Conservation (phyloP, 208 protist species). For the Herpetomonas muscarum region DNA sequence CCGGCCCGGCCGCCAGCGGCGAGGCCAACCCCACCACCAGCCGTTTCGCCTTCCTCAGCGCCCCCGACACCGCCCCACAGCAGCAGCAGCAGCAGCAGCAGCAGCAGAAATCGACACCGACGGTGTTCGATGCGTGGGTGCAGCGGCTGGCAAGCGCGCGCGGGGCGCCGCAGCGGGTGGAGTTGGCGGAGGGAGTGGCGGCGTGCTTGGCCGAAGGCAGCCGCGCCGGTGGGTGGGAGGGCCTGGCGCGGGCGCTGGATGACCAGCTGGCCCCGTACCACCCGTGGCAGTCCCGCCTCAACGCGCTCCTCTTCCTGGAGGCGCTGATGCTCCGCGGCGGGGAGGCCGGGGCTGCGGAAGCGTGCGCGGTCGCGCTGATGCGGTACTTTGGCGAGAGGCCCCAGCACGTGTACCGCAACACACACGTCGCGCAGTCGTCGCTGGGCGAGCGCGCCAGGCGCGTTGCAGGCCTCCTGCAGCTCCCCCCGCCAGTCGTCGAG, state of each 20-base stretch:
- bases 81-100: background rate
- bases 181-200: background rate
- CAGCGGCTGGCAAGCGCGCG: background rate
- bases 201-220: background rate
- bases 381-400: conserved; percentile 34
- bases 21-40: background rate
- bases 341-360: background rate
- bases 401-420: conserved; percentile 33
- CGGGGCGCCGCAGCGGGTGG: conserved; percentile 2
- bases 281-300: conserved; percentile 51
- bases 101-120: background rate
- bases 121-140: background rate
- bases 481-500: no score
- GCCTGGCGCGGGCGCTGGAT: conserved; percentile 21
- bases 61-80: background rate
- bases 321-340: conserved; percentile 21
- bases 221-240: conserved; percentile 8
- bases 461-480: background rate
- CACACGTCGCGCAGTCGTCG: conserved; percentile 33
- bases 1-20: background rate
- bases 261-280: conserved; percentile 20
- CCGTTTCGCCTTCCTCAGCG: background rate
- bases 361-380: background rate
- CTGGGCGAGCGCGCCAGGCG: conserved; percentile 18
- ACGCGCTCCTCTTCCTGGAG: conserved; percentile 44